Base-by-base conservation (phyloP, 2,329 filamentous ascomycete species). In the Colletotrichum sp. region DNA sequence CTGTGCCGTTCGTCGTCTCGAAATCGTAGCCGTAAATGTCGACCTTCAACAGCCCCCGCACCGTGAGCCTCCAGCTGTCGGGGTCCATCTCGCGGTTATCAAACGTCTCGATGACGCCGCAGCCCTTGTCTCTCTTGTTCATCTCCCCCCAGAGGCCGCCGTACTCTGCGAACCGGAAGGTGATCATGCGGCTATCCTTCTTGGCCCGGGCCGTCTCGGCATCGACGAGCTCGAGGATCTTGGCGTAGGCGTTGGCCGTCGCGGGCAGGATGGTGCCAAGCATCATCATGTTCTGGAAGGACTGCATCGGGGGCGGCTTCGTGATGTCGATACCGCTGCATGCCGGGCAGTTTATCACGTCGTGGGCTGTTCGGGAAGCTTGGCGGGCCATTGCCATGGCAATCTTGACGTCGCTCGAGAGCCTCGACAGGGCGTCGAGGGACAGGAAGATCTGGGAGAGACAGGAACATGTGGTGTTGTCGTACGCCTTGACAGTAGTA, bases 271-370 rank as follows among this genome's bases (percentile, higher is more conserved):
- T 86, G 3, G 90, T 88, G 8, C 88, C 90, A 6, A 93, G 84
- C 68, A 91, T 85, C 90, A 92, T 92, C 66, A 89, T 85, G 79
- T 88, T 92, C 80, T 93, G 91, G 76, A 91, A 90, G 34, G 86
- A 79, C 68, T 90, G 87, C 67, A 92, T 86, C 26, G 87, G 85
- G 2, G 86, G 84, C 1, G 83, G 81, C 34, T 82, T 78, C 30
- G 78, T 78, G 1, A 82, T 78, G 8, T 87, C 84, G 9, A 84
- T 79, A 18, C 85, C 62, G 67, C 87, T 87, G 83, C 91, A 93
- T 18, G 82, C 78, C 2, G 84, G 80, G 79, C 91, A 93, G 77
- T 86, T 84, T 66, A 92, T 86, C 21, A 88, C 86, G 49, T 89
- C 83, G 80, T 92, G 88, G 2, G 89, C 90, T 1, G 86, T 83